Base-by-base conservation (phyloP, 2,329 filamentous ascomycete genomes). In the Epichloe uncinata region DNA sequence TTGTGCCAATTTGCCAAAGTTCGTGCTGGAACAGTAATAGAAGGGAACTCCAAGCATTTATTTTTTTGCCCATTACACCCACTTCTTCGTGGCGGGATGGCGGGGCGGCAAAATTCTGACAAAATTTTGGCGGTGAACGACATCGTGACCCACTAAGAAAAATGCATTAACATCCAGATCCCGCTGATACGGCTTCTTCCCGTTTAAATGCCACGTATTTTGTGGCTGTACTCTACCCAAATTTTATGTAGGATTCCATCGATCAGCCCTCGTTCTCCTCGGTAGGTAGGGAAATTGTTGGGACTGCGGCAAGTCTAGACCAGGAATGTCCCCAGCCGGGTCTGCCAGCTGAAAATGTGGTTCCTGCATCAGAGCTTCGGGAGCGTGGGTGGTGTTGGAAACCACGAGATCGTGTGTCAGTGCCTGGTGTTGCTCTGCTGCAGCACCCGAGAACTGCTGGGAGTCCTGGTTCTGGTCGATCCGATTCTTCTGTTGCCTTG, bases 1-100 rank as follows among this genome's bases (percentile, higher is more conserved):
- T 95, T 43, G 46, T 55, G 47, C 30, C 40, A 43, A 34, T 15
- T 35, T 38, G 33, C 16, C n/a, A 7, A 16, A 18, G 37, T 42
- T 33, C 7, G 18, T 22, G 30, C 18, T 35, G 36, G 3, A 33
- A 16, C 36, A 30, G 33, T 20, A 15, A 12, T 41, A 35, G 18
- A 3, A 37, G 22, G 16, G 18, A 42, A 42, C 13, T 20, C 12
- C 4, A 37, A 36, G 4, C n/a, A 36, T 22, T 38, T 44, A 3
- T 18, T 34, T 13, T 26, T 37, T 42, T 20, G 8, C 20, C 41
- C 41, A 22, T n/a, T 3, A 26, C 22, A 26, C 22, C 26, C 33
- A 26, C 18, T 36, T 15, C 18, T 30, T 30, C 26, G 35, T 6
- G 37, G 16, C 33, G 22, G 40, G 18, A 30, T 42, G 50, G 50